phyloP scores from a whole-genome alignment of 164 flowering plant species.

The Liquidambar formosana region DNA sequence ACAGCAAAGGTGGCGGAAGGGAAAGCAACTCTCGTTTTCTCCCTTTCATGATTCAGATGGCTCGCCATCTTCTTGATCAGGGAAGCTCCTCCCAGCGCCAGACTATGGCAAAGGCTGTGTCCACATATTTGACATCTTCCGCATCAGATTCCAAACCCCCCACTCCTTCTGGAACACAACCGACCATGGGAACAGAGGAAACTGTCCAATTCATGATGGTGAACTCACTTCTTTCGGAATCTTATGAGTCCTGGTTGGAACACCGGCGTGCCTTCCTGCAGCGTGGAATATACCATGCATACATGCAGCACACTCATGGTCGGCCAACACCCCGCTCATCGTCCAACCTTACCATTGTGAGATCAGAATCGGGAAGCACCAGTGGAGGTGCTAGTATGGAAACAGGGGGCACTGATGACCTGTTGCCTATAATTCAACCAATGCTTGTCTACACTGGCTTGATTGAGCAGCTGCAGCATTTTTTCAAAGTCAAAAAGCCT shows the following conservation, averaged over 20 bases:
- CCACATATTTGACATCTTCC: conserved; percentile 57
- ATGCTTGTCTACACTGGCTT: conserved; percentile 93
- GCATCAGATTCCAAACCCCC: conserved; percentile 49
- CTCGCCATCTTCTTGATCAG: conserved; percentile 83
- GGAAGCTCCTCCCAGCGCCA: conserved; percentile 62
- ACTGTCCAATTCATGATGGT: conserved; percentile 99
- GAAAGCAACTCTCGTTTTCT: conserved; percentile 94
- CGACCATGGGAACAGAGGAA: conserved; percentile 68
- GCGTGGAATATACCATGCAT: conserved; percentile 89
- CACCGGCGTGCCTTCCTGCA: conserved; percentile 82
- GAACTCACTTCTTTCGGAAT: conserved; percentile 82
- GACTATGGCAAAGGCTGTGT: conserved; percentile 60
- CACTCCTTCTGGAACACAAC: conserved; percentile 39
- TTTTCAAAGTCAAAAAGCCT: conserved; percentile 65
- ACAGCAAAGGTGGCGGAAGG: conserved; percentile 91
- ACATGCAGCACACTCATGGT: conserved; percentile 80
- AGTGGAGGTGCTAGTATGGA: conserved; percentile 22
- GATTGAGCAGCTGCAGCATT: conserved; percentile 84
- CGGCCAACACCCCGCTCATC: conserved; percentile 48
- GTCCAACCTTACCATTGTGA: conserved; percentile 30
- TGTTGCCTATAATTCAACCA: conserved; percentile 65
- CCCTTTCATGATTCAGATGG: conserved; percentile 97
- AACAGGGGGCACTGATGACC: conserved; percentile 30
- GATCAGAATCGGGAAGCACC: conserved; percentile 31
- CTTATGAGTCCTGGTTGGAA: conserved; percentile 86